Conservation (phyloP, 148 eudicot genomes). For the Agrostemma githago region DNA sequence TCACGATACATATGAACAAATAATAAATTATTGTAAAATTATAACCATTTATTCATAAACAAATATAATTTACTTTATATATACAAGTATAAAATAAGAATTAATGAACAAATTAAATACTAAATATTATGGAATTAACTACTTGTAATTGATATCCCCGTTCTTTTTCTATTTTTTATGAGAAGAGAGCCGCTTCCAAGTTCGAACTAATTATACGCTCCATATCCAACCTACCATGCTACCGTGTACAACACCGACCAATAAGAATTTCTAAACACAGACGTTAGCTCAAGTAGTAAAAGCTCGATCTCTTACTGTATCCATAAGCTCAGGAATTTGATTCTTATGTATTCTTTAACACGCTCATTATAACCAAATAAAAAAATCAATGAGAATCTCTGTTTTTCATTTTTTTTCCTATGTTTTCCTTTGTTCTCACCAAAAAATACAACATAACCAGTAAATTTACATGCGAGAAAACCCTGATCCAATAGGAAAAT, state of each 20-base stretch:
- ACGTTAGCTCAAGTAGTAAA: too few relatives aligned
- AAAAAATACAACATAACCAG: not conserved
- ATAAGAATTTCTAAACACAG: not conserved
- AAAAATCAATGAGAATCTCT: not conserved
- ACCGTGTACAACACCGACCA: not conserved
- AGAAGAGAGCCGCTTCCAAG: not conserved
- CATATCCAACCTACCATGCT: too few relatives aligned
- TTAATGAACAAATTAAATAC: not conserved
- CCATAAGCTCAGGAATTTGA: too few relatives aligned
- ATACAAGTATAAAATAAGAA: not conserved
- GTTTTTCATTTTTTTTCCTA: not conserved
- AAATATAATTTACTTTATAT: too few relatives aligned
- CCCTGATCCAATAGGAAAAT: slow-evolving; percentile 11
- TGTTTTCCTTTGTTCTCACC: not conserved
- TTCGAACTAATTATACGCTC: too few relatives aligned
- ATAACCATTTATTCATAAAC: not conserved
- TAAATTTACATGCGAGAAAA: slow-evolving; percentile 13
- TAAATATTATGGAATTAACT: too few relatives aligned
- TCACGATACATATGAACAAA: not conserved
- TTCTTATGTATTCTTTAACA: too few relatives aligned
- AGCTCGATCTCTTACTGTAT: too few relatives aligned
- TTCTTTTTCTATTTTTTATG: not conserved
- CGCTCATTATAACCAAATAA: too few relatives aligned
- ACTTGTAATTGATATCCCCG: too few relatives aligned
- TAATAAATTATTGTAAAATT: too few relatives aligned